phyloP scores from a whole-genome alignment of 2,329 filamentous ascomycete genomes.

The Botryotinia narcissicola region DNA sequence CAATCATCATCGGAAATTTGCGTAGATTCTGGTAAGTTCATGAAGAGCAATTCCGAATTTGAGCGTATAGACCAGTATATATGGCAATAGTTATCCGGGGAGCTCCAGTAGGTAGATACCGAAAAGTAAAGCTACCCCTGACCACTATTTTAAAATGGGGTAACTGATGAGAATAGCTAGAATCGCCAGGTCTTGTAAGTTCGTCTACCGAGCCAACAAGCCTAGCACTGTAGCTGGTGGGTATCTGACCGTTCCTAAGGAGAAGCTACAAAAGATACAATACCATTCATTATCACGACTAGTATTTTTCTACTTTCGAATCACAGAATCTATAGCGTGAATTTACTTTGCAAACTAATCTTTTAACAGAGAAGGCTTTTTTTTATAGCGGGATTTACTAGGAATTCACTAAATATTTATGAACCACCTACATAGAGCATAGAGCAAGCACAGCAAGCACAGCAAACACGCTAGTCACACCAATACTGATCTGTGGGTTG shows the following conservation, averaged over 20 bases:
- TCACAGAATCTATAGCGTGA: background rate
- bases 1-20: background rate
- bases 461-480: background rate
- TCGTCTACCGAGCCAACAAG: background rate
- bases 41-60: background rate
- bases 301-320: background rate
- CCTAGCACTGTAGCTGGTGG: background rate
- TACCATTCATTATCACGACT: background rate
- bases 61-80: background rate
- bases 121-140: conserved; percentile 5
- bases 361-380: background rate
- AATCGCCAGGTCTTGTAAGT: background rate
- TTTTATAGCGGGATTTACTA: too few species aligned
- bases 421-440: background rate
- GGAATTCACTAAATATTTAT: background rate
- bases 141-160: background rate
- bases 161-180: background rate
- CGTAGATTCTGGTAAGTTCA: background rate
- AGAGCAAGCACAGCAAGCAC: background rate
- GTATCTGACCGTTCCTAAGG: background rate
- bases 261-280: background rate
- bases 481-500: background rate
- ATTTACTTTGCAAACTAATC: background rate
- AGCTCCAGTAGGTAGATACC: background rate
- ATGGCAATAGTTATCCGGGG: background rate